Conservation (phyloP, 345 rosid species). For the Acer saccharum region DNA sequence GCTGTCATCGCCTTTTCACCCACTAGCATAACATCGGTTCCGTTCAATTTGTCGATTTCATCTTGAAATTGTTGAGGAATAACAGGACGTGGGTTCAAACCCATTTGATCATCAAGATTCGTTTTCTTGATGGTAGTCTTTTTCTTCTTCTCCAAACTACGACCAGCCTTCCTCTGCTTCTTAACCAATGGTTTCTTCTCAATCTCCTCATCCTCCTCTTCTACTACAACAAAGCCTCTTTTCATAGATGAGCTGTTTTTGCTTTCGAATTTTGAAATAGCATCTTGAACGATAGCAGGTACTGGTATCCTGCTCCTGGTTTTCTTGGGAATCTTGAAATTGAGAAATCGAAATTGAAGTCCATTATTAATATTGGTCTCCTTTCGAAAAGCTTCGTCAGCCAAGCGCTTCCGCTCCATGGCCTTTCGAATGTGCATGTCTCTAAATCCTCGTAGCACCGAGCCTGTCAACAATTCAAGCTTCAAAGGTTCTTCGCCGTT, state of each 20-base stretch:
- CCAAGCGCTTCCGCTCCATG: neutral
- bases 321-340: neutral
- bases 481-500: neutral
- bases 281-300: too few species aligned
- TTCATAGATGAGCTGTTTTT: neutral
- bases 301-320: neutral
- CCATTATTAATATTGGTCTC: neutral
- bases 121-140: neutral
- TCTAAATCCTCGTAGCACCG: neutral
- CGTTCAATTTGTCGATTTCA: neutral
- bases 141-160: neutral
- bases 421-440: neutral
- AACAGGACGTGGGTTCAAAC: neutral
- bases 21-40: neutral
- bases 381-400: neutral
- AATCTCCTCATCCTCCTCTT: neutral
- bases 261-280: neutral
- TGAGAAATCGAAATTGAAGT: neutral
- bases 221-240: neutral
- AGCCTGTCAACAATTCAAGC: neutral
- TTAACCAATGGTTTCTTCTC: neutral
- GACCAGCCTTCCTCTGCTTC: neutral
- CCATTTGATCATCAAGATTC: too few species aligned
- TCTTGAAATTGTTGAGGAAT: neutral
- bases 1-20: neutral